Base-by-base conservation (phyloP, 495 filamentous ascomycete genomes). In the Hyaloscypha hepaticicola region DNA sequence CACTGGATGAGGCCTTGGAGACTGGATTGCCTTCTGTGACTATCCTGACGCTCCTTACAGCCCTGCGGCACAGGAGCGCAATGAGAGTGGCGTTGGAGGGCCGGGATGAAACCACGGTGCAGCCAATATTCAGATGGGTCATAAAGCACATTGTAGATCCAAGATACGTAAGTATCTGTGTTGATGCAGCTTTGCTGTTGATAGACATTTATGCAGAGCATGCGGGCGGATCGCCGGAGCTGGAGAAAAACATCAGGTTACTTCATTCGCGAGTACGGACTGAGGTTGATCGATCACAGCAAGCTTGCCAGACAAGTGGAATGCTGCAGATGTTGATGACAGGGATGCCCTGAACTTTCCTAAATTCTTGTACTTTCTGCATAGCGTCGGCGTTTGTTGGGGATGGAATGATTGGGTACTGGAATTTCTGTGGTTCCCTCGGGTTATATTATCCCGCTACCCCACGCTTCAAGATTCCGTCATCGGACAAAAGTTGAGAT, bases 151-250 rank as follows among this genome's bases (percentile, higher is more conserved):
- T 98, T 65, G 77, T 83, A 3, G 88, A 97, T 72, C 89, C 93
- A 31, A 83, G 91, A 26, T 88, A 93, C 72, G 85, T 93, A 28
- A 78, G 79, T 51, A 75, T 96, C 19, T 89, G 89, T 72, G 87
- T 89, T 19, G 94, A 97, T 72, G 82, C 95, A 26, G 86, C 85
- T 21, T 83, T 93, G 70, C 82, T 92, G 50, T 77, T 97, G 28
- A 75, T 97, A 24, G 93, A 98, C 70, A 81, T 97, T 56, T 99
- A 98, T 77, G 85, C 89, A 12, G 85, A 90, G 60, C 89, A 92
- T 66, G 79, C 95, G 58, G 90, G 84, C 26, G 87, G 88, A 55
- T 92, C 87, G 24, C 77, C 82, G 0, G 87, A 91, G 72, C 83
- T 97, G 51, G 90, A 92, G 57, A 76, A 76, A 45, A 77, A 84